A percentile compares a stretch with the other conserved stretches of the same genome.
These are phyloP conservation scores for Steccherinum ochraceum DNA, from an alignment of 768 basidiomycete species.

Conservation along the genomic window DNA sequence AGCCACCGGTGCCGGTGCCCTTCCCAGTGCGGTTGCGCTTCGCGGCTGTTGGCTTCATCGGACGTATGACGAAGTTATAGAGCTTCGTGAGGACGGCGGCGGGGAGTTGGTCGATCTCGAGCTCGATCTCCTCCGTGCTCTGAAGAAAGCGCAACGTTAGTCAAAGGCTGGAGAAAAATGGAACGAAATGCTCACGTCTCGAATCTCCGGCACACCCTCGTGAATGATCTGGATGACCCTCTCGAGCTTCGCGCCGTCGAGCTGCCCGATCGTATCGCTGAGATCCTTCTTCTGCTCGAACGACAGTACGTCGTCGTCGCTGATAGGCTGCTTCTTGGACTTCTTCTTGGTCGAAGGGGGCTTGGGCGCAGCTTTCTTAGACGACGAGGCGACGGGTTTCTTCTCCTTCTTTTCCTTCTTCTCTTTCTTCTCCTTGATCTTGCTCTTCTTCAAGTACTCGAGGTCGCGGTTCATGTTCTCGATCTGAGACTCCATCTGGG, in stretches of 20 bases:
- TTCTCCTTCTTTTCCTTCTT: conserved; percentile 48
- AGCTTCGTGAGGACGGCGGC: conserved; percentile 82
- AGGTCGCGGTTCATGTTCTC: conserved; percentile 70
- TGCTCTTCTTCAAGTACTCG: conserved; percentile 47
- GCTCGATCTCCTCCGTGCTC: conserved; percentile 97
- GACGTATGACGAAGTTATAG: conserved; percentile 91
- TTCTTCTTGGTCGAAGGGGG: conserved; percentile 44
- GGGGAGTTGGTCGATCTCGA: conserved; percentile 93
- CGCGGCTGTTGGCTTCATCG: conserved; percentile 49
- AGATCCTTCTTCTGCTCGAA: conserved; percentile 99
- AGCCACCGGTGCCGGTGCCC: conserved; percentile 81
- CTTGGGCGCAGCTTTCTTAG: conserved; percentile 37
- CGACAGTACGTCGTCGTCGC: conserved; percentile 79
- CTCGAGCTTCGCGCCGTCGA: conserved; percentile 80
- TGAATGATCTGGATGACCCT: conserved; percentile 94
- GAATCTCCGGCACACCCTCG: conserved; percentile 87
- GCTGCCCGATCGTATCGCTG: conserved; percentile 85
- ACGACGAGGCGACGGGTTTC: conserved; percentile 54
- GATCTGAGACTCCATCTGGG: conserved; percentile 75
- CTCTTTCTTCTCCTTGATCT: conserved; percentile 61
- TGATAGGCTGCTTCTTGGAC: conserved; percentile 53
- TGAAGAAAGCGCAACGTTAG: conserved; percentile 26
- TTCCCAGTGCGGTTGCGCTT: conserved; percentile 66
- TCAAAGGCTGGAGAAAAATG: conserved; percentile 4
- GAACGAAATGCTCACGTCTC: conserved; percentile 63